A percentile compares a stretch with the other conserved stretches of the same genome.
phyloP scores from a whole-genome alignment of 2,329 filamentous ascomycete species.

The Parastagonospora avenae region DNA sequence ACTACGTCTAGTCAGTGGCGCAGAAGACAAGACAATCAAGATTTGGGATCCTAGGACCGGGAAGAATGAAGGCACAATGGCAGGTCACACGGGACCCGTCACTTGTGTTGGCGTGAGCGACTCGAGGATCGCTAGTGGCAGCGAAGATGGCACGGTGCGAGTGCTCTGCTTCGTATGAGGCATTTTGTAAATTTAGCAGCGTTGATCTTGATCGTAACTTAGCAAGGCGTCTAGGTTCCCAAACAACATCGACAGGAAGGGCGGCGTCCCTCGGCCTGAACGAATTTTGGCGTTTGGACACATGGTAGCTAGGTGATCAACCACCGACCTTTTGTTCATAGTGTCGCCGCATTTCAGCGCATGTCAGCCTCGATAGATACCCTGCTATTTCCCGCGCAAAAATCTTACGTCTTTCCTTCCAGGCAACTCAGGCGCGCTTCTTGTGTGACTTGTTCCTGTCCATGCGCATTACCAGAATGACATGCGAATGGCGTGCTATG shows the following conservation, averaged over 20 bases:
- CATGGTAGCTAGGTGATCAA: background rate
- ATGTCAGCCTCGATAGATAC: background rate
- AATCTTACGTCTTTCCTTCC: background rate
- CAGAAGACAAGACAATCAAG: constrained; percentile 94
- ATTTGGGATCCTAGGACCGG: constrained; percentile 92
- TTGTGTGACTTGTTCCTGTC: background rate
- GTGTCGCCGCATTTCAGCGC: background rate
- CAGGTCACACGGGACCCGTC: constrained; percentile 86
- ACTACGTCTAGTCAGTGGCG: constrained; percentile 83
- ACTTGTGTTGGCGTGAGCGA: constrained; percentile 93
- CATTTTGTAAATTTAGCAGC: background rate
- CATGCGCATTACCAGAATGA: background rate
- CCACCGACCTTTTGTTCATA: background rate
- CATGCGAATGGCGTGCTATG: constrained; percentile 24
- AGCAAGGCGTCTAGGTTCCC: background rate
- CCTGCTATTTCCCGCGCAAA: background rate
- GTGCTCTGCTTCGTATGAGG: constrained; percentile 54
- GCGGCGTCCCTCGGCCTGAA: background rate
- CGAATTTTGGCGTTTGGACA: background rate
- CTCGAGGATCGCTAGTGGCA: constrained; percentile 84
- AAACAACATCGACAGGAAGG: background rate
- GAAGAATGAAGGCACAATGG: constrained; percentile 89
- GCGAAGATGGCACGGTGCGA: constrained; percentile 90
- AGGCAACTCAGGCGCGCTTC: constrained; percentile 2
- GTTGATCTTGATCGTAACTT: background rate